These are phyloP conservation scores for Aspergillus pseudoterreus DNA, from an alignment of 2,329 filamentous ascomycete species.

Conservation along the genomic window DNA sequence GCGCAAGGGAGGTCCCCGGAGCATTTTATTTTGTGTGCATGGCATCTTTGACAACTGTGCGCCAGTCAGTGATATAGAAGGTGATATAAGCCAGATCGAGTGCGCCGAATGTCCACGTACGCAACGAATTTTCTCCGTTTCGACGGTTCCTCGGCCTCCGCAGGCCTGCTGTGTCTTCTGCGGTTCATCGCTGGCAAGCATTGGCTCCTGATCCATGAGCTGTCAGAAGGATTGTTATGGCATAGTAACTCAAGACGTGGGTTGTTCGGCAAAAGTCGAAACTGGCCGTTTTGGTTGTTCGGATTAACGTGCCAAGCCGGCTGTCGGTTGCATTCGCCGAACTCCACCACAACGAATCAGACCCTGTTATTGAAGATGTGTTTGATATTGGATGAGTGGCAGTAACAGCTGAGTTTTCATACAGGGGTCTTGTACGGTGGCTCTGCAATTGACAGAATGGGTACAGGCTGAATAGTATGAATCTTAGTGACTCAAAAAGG, in stretches of 20 bases:
- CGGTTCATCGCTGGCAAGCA: conserved; percentile 10
- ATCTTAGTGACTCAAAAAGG: too few species aligned
- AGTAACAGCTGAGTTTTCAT: too few species aligned
- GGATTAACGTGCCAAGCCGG: background rate
- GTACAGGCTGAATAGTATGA: too few species aligned
- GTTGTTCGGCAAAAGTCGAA: background rate
- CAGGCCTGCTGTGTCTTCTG: conserved; percentile 8
- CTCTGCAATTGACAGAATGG: too few species aligned
- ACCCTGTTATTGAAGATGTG: background rate
- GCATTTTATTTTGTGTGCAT: conserved; percentile 47
- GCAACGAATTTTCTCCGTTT: conserved; percentile 30
- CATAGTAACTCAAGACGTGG: background rate
- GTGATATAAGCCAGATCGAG: background rate
- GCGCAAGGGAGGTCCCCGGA: conserved; percentile 43
- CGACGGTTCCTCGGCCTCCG: conserved; percentile 8
- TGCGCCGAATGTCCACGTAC: conserved; percentile 17
- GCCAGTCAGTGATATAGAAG: background rate
- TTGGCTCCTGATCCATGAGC: background rate
- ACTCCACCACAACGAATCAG: background rate
- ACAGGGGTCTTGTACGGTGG: too few species aligned
- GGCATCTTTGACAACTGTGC: conserved; percentile 41
- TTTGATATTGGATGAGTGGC: too few species aligned
- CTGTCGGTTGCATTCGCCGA: background rate
- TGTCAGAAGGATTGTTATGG: too few species aligned
- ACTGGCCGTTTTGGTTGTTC: background rate